Evolutionary conservation across 352 stramenopile genomes (phyloP), one percentile per base, ranked within the genome.

Genomic region (Globisporangium splendens): DNA sequence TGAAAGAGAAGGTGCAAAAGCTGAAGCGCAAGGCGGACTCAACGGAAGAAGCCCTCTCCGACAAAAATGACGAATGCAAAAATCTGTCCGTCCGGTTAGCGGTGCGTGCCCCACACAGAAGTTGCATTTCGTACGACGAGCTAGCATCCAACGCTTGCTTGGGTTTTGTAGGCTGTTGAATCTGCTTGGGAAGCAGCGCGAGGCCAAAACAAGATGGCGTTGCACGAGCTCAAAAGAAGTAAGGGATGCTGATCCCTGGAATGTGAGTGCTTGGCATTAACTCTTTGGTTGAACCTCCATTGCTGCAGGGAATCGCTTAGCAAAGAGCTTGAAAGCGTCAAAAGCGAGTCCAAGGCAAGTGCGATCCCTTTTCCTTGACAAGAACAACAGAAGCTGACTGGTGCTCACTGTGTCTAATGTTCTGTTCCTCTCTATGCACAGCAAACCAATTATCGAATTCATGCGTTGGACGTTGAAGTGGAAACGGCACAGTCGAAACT

Each of bases 171-270:
- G 79, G 81, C 83, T 54, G 78, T 93, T 10, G 81, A 93, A 54
- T 86, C 77, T 10, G 83, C 83, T 17, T 93, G 83, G 83, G 83
- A 91, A 65, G 66, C 79, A 28, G 79, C 83, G 31, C 83, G 83
- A 3, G 82, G 80, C 10, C 79, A 93, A 62, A 93, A 93, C 73
- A 89, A 88, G 48, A 77, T 77, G 49, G 77, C 77, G 12, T 47
- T 91, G 2, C 76, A 88, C n/a, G 75, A 86, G 61, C 78, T 90
- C n/a, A 91, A 89, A 93, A 89, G 61, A 88, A 83, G 78, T 83
- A 44, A 44, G 39, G 1, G 0, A 18, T 18, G 13, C 17, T 15
- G 13, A 44, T n/a, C 39, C 39, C 1, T 44, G 7, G 15, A 41
- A 50, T 24, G 2, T 58, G 17, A 24, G 8, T 14, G 42, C 1